Evolutionary conservation across 306 rosid species (phyloP), one percentile per base, ranked within the genome.

Genomic region (Begonia masoniana): DNA sequence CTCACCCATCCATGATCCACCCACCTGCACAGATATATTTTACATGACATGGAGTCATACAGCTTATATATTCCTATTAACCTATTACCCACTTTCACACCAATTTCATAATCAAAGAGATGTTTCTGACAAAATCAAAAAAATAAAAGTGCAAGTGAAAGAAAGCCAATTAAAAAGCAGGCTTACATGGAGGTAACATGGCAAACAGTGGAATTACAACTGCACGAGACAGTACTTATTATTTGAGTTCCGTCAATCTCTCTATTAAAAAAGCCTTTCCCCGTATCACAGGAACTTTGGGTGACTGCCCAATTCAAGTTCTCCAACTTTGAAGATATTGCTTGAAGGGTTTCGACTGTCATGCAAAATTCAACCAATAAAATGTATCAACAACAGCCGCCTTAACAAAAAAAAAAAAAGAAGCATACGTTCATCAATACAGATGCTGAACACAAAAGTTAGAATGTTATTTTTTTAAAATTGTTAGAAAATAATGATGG

Each of bases 131-230:
- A 26, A 26, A 26, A 26, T 31, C 7, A 2, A 45, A 19, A 57
- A 50, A 50, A 57, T 17, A 31, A 35, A 12, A 14, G 15, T 12
- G 24, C 24, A 31, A 43, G 15, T 49, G 8, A 57, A 14, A 2
- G 24, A 14, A 7, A 21, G 51, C 17, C 41, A 19, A 12, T 5
- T 5, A 7, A 52, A 56, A 45, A 23, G 0, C 19, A 26, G 46
- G 19, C 45, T 4, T 73, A 82, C 95, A 82, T 73, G 52, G 5
- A 50, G 11, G 74, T 80, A 36, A 82, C 77, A 51, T 78, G 85
- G 69, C 88, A 86, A 71, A 66, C 26, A 31, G 74, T 52, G 47
- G 56, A 64, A 57, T 79, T 7, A 62, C 88, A 82, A 48, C 71
- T 9, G 52, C 95, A 86, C 0, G 74, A 68, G 63, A 79, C 72